These are phyloP conservation scores for Candida odintsovae DNA, from an alignment of 805 yeast species.

Conservation along the genomic window DNA sequence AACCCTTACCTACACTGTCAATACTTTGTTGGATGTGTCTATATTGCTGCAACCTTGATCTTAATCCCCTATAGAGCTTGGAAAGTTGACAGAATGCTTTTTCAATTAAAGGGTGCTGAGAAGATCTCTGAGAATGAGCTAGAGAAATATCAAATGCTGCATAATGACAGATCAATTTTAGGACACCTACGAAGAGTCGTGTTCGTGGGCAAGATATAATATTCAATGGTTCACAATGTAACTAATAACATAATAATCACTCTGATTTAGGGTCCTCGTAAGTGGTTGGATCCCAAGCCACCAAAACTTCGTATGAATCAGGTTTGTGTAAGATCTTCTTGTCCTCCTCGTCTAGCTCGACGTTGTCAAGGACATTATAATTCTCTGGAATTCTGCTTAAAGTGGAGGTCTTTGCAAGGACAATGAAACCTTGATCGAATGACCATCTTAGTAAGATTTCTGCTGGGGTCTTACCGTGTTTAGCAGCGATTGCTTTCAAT, in stretches of 20 bases:
- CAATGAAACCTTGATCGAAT: conserved; percentile 19
- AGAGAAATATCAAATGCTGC: background rate
- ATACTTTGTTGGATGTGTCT: conserved; percentile 49
- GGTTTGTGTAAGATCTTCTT: conserved; percentile 14
- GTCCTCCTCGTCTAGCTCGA: conserved; percentile 18
- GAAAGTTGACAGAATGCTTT: conserved; percentile 38
- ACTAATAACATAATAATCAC: background rate
- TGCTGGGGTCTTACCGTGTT: conserved; percentile 24
- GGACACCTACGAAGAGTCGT: conserved; percentile 12
- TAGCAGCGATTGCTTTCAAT: conserved; percentile 41
- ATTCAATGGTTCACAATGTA: background rate
- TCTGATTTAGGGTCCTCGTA: background rate
- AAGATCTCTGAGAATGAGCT: background rate
- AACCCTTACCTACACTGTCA: conserved; percentile 56
- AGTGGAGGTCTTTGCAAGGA: conserved; percentile 18
- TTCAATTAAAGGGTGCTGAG: conserved; percentile 11
- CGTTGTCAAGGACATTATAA: conserved; percentile 19
- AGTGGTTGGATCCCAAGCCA: conserved; percentile 21
- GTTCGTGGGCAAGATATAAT: conserved; percentile 6
- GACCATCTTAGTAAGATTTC: conserved; percentile 20
- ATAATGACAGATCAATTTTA: background rate
- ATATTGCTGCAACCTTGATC: conserved; percentile 35
- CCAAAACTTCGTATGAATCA: conserved; percentile 13
- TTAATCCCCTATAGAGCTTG: conserved; percentile 46
- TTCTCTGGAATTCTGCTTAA: conserved; percentile 13